phyloP scores from a whole-genome alignment of 108 stramenopile genomes.

The Fistulifera pelliculosa region DNA sequence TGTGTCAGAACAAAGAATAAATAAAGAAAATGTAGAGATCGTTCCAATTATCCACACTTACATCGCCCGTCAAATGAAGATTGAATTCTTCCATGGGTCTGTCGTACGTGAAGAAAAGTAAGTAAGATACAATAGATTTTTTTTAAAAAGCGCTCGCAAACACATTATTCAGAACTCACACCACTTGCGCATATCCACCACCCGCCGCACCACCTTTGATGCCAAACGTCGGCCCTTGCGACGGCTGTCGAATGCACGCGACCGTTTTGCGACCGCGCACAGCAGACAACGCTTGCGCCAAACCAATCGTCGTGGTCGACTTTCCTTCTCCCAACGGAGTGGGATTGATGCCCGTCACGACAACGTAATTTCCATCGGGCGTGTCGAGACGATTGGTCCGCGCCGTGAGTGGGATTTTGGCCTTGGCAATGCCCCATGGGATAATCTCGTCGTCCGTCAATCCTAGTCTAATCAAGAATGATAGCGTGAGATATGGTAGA shows the following conservation, averaged over 20 bases:
- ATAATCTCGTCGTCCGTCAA: constrained; percentile 76
- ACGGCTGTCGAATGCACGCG: constrained; percentile 86
- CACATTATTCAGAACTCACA: too few relatives aligned
- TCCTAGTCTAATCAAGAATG: constrained; percentile 50
- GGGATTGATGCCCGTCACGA: constrained; percentile 98
- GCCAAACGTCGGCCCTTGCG: constrained; percentile 97
- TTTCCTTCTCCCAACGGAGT: constrained; percentile 99
- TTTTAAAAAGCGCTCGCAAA: too few relatives aligned
- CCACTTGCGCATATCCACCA: constrained; percentile 88
- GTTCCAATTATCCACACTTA: too few relatives aligned
- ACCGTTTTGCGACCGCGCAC: constrained; percentile 70
- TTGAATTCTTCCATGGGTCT: constrained; percentile 98
- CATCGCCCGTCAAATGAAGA: constrained; percentile 93
- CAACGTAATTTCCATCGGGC: constrained; percentile 91
- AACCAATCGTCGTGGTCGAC: constrained; percentile 87
- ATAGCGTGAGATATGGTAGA: constrained; percentile 6
- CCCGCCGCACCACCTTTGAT: constrained; percentile 99
- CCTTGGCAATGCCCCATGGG: constrained; percentile 94
- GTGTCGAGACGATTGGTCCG: constrained; percentile 44
- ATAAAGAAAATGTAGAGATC: too few relatives aligned
- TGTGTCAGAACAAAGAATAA: too few relatives aligned
- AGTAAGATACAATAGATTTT: too few relatives aligned
- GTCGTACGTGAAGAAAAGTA: constrained; percentile 22
- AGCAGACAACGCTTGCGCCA: constrained; percentile 87
- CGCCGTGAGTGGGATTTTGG: constrained; percentile 75